These are phyloP conservation scores for Penicillium canescens DNA, from an alignment of 495 filamentous ascomycete species.

Conservation along the genomic window DNA sequence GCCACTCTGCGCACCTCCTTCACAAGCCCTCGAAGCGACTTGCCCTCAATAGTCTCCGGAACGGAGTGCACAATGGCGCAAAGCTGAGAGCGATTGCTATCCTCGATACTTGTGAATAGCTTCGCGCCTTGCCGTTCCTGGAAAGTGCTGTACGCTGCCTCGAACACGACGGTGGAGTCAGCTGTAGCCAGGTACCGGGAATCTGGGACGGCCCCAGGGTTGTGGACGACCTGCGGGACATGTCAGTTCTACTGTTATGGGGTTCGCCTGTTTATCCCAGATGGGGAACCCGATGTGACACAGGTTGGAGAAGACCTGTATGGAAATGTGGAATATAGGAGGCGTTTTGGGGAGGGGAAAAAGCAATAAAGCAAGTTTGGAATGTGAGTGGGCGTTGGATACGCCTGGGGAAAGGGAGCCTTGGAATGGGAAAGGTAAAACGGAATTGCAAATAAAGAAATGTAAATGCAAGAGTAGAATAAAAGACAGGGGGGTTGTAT, in stretches of 20 bases:
- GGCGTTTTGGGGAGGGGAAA: neutral
- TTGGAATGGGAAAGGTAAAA: neutral
- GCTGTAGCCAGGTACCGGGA: constrained; percentile 41
- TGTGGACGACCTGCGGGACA: constrained; percentile 45
- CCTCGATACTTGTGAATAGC: constrained; percentile 33
- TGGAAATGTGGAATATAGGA: neutral
- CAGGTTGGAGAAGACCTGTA: constrained; percentile 1
- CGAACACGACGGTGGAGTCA: constrained; percentile 49
- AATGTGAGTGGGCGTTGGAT: neutral
- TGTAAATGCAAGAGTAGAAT: neutral
- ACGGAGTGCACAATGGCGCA: constrained; percentile 47
- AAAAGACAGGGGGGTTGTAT: constrained; percentile 10
- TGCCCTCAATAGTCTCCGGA: constrained; percentile 32
- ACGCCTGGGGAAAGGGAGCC: neutral
- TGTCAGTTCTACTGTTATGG: constrained; percentile 4
- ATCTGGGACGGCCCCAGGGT: constrained; percentile 48
- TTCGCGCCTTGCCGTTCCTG: constrained; percentile 33
- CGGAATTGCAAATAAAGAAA: neutral
- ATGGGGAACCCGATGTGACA: constrained; percentile 6
- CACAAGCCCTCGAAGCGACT: constrained; percentile 34
- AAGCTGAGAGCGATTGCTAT: constrained; percentile 34
- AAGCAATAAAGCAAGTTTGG: constrained; percentile 3
- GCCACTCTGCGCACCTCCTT: constrained; percentile 35
- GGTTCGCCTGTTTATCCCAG: constrained; percentile 19
- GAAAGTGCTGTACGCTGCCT: constrained; percentile 46